Evolutionary conservation across 345 rosid genomes (phyloP).

Genomic region (rapeseed (Brassica napus)): DNA sequence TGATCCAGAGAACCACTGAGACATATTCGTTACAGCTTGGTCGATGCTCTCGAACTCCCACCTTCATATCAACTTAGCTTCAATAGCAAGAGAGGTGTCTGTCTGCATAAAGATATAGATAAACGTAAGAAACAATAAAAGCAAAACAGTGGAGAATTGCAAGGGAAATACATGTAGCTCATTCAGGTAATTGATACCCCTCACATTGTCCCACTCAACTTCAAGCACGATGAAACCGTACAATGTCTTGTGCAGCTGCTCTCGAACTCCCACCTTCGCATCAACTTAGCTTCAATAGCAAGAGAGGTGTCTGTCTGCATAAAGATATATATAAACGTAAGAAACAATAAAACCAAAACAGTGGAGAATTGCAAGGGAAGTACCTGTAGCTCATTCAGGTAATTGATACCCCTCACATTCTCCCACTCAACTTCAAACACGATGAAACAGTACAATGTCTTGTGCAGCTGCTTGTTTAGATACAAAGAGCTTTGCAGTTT

Average conservation of each 20-base stretch:
- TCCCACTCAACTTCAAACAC: conserved; percentile 88
- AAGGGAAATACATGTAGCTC: conserved; percentile 80
- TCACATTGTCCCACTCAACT: conserved; percentile 74
- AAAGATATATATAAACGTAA: conserved; percentile 18
- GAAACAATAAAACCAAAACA: conserved; percentile 19
- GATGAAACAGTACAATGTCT: conserved; percentile 84
- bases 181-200: conserved; percentile 86
- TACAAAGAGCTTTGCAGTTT: conserved; percentile 59
- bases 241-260: conserved; percentile 77
- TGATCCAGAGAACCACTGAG: conserved; percentile 88
- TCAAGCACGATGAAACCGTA: conserved; percentile 94
- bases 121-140: conserved; percentile 30
- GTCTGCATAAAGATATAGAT: conserved; percentile 52
- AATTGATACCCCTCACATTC: conserved; percentile 85
- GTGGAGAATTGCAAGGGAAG: conserved; percentile 18
- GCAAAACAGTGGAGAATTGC: neutral
- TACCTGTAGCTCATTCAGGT: conserved; percentile 95
- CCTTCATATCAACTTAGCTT: conserved; percentile 83
- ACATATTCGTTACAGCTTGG: conserved; percentile 65
- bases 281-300: conserved; percentile 83
- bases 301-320: conserved; percentile 91
- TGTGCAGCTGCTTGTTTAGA: conserved; percentile 65
- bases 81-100: conserved; percentile 90
- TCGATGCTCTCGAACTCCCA: conserved; percentile 95
- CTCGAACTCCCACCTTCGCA: conserved; percentile 98